Base-by-base conservation (phyloP, 2,329 filamentous ascomycete species). In the Fulvia fulva region DNA sequence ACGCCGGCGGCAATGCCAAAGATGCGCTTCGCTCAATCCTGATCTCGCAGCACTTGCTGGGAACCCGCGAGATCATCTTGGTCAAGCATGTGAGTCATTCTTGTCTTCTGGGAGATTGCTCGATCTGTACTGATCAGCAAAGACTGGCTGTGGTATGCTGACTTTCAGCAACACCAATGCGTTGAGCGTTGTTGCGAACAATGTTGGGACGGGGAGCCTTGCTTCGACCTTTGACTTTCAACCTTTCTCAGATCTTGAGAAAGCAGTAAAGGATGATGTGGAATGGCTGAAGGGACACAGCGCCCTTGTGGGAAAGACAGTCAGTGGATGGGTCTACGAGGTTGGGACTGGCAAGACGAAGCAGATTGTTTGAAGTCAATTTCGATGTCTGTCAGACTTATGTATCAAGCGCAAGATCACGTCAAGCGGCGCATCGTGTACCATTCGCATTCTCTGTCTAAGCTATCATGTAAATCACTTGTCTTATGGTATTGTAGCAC, bases 271-370 rank as follows among this genome's bases (percentile, higher is more conserved):
- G 61, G 80, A 86, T 41, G 89, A 93, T 72, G 81, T 94, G 0
- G 75, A 75, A 49, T 84, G 83, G 63, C 68, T 94, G 63, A 83
- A 81, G 72, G 77, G 72, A 51, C 83, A 78, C 50, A 81, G 81
- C 55, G 77, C 87, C 16, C 78, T 92, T 5, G 77, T 86, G 21
- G 78, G 85, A 21, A 75, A 75, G 25, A 80, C 89, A 3, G 74
- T 92, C 47, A 88, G 82, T 5, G 89, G 89, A 0, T 93, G 88
- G 83, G 75, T 92, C 1, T 92, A 91, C 74, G 86, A 91, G 67
- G 87, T 92, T 44, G 84, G 89, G 77, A 90, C 83, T 1, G 89
- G 89, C 0, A 86, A 78, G 71, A 80, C 81, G 51, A 79, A 76
- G 62, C 76, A 74, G 55, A 75, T 86, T 49, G 75, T 77, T 44